phyloP scores from a whole-genome alignment of 495 filamentous ascomycete species.

The Penicillium mononematosum region DNA sequence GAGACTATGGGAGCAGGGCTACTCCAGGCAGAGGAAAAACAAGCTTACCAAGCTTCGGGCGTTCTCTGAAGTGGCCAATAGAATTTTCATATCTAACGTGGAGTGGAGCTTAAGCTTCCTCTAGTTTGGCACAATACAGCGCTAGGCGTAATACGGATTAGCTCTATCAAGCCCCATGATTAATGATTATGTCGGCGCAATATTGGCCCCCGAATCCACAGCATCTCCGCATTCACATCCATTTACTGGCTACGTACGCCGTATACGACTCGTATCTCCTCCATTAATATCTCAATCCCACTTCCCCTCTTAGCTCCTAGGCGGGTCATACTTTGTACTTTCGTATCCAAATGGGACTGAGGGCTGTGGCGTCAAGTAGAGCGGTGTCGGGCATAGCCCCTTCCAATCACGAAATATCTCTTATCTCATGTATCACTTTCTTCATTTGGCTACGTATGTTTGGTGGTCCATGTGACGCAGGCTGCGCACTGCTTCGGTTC shows the following conservation, averaged over 20 bases:
- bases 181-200: background rate
- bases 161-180: background rate
- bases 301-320: background rate
- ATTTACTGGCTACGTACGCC: too few species aligned
- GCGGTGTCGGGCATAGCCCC: background rate
- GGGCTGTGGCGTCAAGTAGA: background rate
- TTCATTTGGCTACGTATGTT: background rate
- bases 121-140: background rate
- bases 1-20: too few species aligned
- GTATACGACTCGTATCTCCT: too few species aligned
- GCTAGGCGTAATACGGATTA: background rate
- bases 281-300: too few species aligned
- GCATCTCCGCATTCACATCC: too few species aligned
- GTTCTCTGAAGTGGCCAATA: background rate
- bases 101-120: background rate
- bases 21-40: background rate
- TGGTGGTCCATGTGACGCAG: background rate
- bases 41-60: constrained; percentile 10
- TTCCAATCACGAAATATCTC: background rate
- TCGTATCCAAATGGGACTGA: too few species aligned
- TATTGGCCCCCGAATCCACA: too few species aligned
- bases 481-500: background rate
- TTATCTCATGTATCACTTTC: background rate
- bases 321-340: too few species aligned
- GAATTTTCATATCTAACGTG: background rate